Percentiles rank a stretch among this genome's conserved stretches.
Conservation (phyloP, 257 asterid species). For the Salvia hispanica region DNA sequence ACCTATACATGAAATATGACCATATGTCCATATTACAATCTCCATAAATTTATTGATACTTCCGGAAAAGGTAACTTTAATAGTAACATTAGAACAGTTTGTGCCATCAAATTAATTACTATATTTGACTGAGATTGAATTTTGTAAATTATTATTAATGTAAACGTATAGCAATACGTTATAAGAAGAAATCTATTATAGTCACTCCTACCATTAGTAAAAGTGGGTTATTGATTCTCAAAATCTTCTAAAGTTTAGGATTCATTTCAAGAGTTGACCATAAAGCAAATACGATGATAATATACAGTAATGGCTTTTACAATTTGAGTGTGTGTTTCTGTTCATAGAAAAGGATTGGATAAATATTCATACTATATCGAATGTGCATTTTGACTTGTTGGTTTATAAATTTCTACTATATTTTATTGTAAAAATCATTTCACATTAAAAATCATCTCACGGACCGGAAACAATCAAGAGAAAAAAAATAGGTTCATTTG, state of each 20-base stretch:
- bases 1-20: background rate
- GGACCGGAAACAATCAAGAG: no score
- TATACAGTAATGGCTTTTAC: background rate
- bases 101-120: background rate
- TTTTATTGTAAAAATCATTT: no score
- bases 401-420: no score
- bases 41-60: background rate
- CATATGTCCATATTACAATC: background rate
- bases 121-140: background rate
- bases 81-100: no score
- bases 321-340: no score
- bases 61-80: background rate
- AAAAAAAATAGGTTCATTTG: background rate
- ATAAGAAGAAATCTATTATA: background rate
- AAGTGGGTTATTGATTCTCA: background rate
- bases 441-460: no score
- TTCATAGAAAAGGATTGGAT: no score
- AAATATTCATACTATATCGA: no score
- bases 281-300: background rate
- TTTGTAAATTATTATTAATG: background rate
- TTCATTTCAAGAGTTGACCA: background rate
- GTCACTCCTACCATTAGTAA: background rate
- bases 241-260: background rate
- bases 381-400: no score
- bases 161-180: no score